These are phyloP conservation scores for Triangularia setosa DNA, from an alignment of 2,329 filamentous ascomycete species.

Conservation along the genomic window DNA sequence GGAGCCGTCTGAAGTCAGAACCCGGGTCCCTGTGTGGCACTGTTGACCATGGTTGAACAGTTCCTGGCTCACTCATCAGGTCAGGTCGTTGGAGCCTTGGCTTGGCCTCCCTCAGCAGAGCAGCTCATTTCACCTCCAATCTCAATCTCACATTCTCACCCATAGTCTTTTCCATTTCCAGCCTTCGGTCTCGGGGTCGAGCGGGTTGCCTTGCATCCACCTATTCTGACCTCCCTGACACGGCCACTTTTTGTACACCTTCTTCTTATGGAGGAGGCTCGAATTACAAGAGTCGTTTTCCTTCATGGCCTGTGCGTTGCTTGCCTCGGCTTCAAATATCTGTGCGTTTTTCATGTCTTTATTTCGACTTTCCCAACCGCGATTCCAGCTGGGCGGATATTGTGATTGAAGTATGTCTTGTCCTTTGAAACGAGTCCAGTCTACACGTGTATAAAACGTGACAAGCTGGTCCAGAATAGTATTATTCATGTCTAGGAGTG, in stretches of 20 bases:
- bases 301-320: neutral
- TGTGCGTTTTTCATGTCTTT: neutral
- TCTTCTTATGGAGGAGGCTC: conserved; percentile 5
- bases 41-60: neutral
- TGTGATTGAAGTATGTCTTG: neutral
- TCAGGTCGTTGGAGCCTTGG: neutral
- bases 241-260: neutral
- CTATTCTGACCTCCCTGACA: neutral
- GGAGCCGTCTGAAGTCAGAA: neutral
- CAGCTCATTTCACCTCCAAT: conserved; percentile 5
- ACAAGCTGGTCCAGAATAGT: neutral
- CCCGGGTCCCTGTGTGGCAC: neutral
- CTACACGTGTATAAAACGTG: conserved; percentile 7
- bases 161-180: conserved; percentile 5
- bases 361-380: neutral
- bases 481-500: neutral
- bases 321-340: neutral
- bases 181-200: neutral
- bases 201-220: conserved; percentile 5
- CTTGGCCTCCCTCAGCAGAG: neutral
- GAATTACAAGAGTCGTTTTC: neutral
- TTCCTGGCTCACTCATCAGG: neutral
- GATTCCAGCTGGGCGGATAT: neutral
- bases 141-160: neutral
- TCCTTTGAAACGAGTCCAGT: neutral